Percentiles rank a stretch among this genome's conserved stretches.
phyloP scores from a whole-genome alignment of 2,329 filamentous ascomycete genomes.

The Nemania abortiva region DNA sequence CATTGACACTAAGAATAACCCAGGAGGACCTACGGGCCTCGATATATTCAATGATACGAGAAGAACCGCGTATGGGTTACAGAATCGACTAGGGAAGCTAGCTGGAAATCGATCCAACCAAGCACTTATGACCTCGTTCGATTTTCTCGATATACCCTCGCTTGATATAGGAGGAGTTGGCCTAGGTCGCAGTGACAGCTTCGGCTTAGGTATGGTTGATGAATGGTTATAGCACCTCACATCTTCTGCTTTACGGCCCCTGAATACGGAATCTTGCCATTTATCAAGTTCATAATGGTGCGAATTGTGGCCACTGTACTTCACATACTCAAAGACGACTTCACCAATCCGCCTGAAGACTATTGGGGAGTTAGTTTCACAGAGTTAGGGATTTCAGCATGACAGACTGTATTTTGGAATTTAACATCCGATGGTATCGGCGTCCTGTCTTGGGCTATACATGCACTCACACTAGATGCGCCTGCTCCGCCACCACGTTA shows the following conservation, averaged over 20 bases:
- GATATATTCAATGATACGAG: constrained; percentile 15
- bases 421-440: too few relatives aligned
- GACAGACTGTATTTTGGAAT: too few relatives aligned
- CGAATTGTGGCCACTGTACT: too few relatives aligned
- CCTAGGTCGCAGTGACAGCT: constrained; percentile 1
- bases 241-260: too few relatives aligned
- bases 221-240: constrained; percentile 1
- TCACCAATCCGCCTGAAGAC: too few relatives aligned
- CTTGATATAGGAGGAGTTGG: constrained; percentile 1
- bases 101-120: background rate
- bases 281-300: too few relatives aligned
- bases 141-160: constrained; percentile 2
- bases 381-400: too few relatives aligned
- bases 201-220: constrained; percentile 3
- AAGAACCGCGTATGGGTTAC: constrained; percentile 11
- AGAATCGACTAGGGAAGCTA: constrained; percentile 6
- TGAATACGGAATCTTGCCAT: too few relatives aligned
- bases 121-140: background rate
- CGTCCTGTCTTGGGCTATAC: too few relatives aligned
- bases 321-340: too few relatives aligned
- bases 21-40: background rate
- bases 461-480: background rate
- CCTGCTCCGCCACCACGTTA: constrained; percentile 7
- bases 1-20: constrained; percentile 11
- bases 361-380: too few relatives aligned